phyloP scores from a whole-genome alignment of 805 yeast species.

The Metschnikowia continentalis region DNA sequence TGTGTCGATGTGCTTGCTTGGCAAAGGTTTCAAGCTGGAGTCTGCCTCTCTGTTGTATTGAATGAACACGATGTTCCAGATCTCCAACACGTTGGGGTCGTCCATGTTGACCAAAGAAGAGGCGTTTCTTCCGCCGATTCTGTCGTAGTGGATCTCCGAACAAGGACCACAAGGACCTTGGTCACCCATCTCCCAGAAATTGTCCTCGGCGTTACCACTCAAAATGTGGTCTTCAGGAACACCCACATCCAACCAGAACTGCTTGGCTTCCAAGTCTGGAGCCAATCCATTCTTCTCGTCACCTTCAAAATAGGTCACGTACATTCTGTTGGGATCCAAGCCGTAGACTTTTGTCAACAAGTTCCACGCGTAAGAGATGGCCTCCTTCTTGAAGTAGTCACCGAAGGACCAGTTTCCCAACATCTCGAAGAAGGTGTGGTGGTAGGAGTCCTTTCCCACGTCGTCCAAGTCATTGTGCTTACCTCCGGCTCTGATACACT shows the following conservation, averaged over 20 bases:
- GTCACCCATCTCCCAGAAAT: constrained; percentile 99
- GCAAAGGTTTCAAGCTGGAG: constrained; percentile 72
- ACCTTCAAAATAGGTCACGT: constrained; percentile 96
- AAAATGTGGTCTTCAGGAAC: constrained; percentile 88
- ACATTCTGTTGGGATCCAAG: constrained; percentile 71
- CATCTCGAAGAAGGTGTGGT: constrained; percentile 99
- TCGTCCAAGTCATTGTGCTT: constrained; percentile 97
- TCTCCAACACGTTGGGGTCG: constrained; percentile 96
- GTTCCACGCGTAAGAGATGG: constrained; percentile 87
- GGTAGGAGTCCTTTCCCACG: constrained; percentile 96
- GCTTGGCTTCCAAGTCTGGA: constrained; percentile 91
- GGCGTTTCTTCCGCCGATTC: constrained; percentile 98
- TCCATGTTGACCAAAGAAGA: constrained; percentile 86
- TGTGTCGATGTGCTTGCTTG: constrained; percentile 94
- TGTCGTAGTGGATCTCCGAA: constrained; percentile 94
- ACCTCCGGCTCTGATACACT: constrained; percentile 99
- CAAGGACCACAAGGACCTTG: constrained; percentile 99
- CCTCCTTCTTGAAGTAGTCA: constrained; percentile 95
- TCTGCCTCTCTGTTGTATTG: constrained; percentile 95
- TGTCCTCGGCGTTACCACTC: constrained; percentile 87
- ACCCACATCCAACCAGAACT: constrained; percentile 82
- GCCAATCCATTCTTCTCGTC: constrained; percentile 76
- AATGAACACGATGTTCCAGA: constrained; percentile 97
- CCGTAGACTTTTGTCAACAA: constrained; percentile 82
- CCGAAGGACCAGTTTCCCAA: constrained; percentile 99